Base-by-base conservation (phyloP, 1,284 basidiomycete genomes). In the Meira miltonrushii region DNA sequence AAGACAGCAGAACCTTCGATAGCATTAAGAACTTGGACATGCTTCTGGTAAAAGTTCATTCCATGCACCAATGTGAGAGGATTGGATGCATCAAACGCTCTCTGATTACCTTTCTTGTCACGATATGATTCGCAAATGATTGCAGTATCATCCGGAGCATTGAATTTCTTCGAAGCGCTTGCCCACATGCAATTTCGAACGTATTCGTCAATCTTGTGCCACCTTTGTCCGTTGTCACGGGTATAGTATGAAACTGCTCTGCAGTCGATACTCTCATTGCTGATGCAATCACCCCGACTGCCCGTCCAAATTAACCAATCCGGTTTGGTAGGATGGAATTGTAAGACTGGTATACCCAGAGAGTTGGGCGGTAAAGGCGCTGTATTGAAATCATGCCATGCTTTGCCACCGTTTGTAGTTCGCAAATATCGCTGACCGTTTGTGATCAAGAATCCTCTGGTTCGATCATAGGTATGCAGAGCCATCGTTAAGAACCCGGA, bases 1-100 rank as follows among this genome's bases (percentile, higher is more conserved):
- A 98, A 98, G 76, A 92, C 94, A 0, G 95, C 88, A 81, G 93
- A 96, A 2, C 94, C 94, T 65, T 93, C 89, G 56, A 97, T 86
- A 44, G 86, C 82, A 52, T 90, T 85, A 74, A 98, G 97, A 28
- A 97, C 78, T 71, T 49, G 55, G 64, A 82, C 85, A 81, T 86
- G 88, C 64, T 83, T 84, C 48, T 69, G 71, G 79, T 87, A 97
- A 80, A 86, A 95, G 58, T 87, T 83, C 12, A 82, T 79, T 1
- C 95, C 94, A 7, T 85, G 84, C 38, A 95, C 83, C 52, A 97
- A 81, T 78, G 93, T 84, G 52, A 97, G 73, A 3, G 87, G 85
- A 71, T 91, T 91, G 15, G 80, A 78, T 13, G 58, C 48, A 19
- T 60, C 59, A 53, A 68, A 69, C 40, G 81, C 62, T 23, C 75